Conservation (phyloP, 2,329 filamentous ascomycete genomes). For the Leptographium lundbergii region DNA sequence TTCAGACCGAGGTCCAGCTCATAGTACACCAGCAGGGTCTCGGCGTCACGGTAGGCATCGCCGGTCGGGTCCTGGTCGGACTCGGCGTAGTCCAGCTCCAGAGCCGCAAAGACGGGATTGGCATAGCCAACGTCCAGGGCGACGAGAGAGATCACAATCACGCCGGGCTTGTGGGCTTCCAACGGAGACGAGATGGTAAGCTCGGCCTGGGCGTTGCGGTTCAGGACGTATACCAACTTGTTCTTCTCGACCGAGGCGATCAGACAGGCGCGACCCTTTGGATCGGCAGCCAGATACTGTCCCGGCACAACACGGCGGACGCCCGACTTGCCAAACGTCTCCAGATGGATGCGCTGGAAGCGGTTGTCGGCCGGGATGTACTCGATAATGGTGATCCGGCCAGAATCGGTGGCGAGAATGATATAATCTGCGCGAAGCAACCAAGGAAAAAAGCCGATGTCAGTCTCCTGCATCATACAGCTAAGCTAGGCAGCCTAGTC, state of each 20-base stretch:
- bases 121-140: constrained; percentile 93
- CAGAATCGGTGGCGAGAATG: constrained; percentile 89
- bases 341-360: constrained; percentile 81
- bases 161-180: constrained; percentile 88
- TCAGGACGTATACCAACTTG: constrained; percentile 97
- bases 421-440: constrained; percentile 63
- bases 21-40: constrained; percentile 92
- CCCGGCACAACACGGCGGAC: constrained; percentile 87
- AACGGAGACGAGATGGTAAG: constrained; percentile 94
- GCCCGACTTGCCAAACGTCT: constrained; percentile 97
- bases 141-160: constrained; percentile 76
- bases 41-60: constrained; percentile 64
- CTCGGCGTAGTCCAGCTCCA: constrained; percentile 89
- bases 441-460: background rate
- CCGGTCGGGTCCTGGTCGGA: constrained; percentile 84
- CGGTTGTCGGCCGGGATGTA: constrained; percentile 77
- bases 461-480: background rate
- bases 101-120: constrained; percentile 87
- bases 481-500: background rate
- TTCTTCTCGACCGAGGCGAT: constrained; percentile 96
- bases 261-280: constrained; percentile 88
- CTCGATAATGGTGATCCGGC: constrained; percentile 86
- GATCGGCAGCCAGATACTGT: constrained; percentile 90
- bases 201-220: constrained; percentile 86
- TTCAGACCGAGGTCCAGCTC: constrained; percentile 94